Evolutionary conservation across 1,284 basidiomycete species (phyloP).

Genomic region (Microbotryum intermedium): DNA sequence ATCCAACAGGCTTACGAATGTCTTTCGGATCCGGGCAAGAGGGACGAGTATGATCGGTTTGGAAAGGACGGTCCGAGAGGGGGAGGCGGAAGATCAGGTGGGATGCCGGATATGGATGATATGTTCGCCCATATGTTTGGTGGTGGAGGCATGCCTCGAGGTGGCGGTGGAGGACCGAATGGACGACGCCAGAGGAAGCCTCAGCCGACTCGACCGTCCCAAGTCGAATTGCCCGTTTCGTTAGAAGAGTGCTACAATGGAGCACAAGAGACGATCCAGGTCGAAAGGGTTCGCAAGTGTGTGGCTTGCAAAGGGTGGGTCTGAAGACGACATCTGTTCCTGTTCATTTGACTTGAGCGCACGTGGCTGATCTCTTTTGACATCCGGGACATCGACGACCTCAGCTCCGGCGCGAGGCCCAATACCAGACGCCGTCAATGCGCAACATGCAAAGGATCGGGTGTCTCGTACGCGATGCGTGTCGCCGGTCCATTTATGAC

Average conservation of each 20-base stretch:
- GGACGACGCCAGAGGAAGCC: slow-evolving; percentile 40
- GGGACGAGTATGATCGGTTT: slow-evolving; percentile 69
- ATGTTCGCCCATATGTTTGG: slow-evolving; percentile 73
- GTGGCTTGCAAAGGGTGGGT: slow-evolving; percentile 65
- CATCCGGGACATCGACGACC: no score
- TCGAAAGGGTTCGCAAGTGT: slow-evolving; percentile 79
- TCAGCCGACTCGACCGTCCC: slow-evolving; percentile 41
- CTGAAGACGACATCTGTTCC: no score
- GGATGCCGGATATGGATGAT: slow-evolving; percentile 49
- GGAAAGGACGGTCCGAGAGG: slow-evolving; percentile 53
- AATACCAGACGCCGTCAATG: slow-evolving; percentile 74
- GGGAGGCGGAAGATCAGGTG: slow-evolving; percentile 47
- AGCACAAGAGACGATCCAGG: slow-evolving; percentile 76
- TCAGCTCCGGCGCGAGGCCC: slow-evolving; percentile 67
- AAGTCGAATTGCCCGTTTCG: slow-evolving; percentile 70
- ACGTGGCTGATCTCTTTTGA: slow-evolving; percentile 32
- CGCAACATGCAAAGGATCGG: slow-evolving; percentile 72
- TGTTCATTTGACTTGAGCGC: background rate
- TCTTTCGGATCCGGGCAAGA: slow-evolving; percentile 64
- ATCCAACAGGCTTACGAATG: slow-evolving; percentile 87
- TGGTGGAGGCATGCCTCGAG: slow-evolving; percentile 45
- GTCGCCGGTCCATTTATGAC: slow-evolving; percentile 38
- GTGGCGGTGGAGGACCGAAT: slow-evolving; percentile 39
- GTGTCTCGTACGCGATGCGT: slow-evolving; percentile 49
- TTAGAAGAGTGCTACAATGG: slow-evolving; percentile 91